Evolutionary conservation across 2,329 filamentous ascomycete genomes (phyloP).

Genomic region (Dactylellina leptospora): DNA sequence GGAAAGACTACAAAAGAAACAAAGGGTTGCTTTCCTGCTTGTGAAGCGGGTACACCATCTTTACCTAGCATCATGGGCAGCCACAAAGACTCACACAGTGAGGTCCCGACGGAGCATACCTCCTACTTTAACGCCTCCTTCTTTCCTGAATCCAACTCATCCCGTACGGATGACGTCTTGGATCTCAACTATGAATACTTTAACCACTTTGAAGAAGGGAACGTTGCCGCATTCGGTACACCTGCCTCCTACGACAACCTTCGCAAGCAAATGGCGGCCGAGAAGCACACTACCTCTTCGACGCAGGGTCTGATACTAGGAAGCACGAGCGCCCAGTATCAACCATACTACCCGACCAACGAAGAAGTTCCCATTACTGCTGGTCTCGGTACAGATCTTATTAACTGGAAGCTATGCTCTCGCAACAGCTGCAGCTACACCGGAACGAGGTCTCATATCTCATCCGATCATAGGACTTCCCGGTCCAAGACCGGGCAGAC

Average conservation of each 20-base stretch:
- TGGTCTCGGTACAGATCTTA: conserved; percentile 49
- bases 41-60: not conserved
- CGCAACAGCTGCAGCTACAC: conserved; percentile 47
- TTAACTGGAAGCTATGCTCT: conserved; percentile 50
- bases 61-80: conserved; percentile 44
- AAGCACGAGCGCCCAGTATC: conserved; percentile 30
- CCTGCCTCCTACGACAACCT: conserved; percentile 44
- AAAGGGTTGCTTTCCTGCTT: conserved; percentile 15
- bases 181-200: conserved; percentile 30
- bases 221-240: conserved; percentile 28
- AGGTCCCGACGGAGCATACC: conserved; percentile 47
- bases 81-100: conserved; percentile 42
- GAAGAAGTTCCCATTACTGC: conserved; percentile 53
- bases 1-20: conserved; percentile 1
- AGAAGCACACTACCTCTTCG: conserved; percentile 17
- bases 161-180: conserved; percentile 23
- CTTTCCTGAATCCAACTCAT: conserved; percentile 45
- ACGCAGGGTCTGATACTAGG: conserved; percentile 40
- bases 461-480: conserved; percentile 35
- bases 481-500: conserved; percentile 48
- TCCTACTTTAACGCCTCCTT: conserved; percentile 53
- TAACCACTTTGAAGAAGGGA: conserved; percentile 34
- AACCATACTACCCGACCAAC: conserved; percentile 50
- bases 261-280: conserved; percentile 34
- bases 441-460: conserved; percentile 38